Base-by-base conservation (phyloP, 2,329 filamentous ascomycete genomes). In the Cytospora chrysosperma region DNA sequence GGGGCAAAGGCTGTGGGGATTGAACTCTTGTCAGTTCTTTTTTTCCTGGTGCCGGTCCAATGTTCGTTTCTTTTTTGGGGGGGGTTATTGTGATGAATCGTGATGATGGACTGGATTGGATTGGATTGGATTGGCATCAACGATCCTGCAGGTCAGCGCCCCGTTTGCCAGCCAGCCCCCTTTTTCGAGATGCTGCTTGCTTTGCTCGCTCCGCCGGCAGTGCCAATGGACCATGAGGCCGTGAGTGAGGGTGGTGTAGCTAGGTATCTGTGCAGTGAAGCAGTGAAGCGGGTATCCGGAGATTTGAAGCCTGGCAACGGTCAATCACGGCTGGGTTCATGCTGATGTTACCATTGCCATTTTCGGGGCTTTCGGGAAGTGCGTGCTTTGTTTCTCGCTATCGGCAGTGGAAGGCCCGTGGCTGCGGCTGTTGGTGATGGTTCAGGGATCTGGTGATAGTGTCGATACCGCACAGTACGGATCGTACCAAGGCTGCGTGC, bases 301-400 rank as follows among this genome's bases (percentile, higher is more conserved):
- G 51, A 61, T 61, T 61, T 54, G 61, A 57, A 55, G 60, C 43
- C 55, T 19, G 34, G 47, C 40, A 47, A 2, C 40, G 2, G 19
- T 43, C 19, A n/a, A 43, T 43, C 17, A 43, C 7, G 17, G 37
- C 4, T 17, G 37, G 37, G 8, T 43, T n/a, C 17, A 7, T n/a
- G 4, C 37, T 7, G 15, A 34, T 52, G 37, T 55, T 55, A 49
- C 59, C 59, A 28, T 55, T n/a, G n/a, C n/a, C n/a, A n/a, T n/a
- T n/a, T n/a, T n/a, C n/a, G n/a, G n/a, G n/a, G n/a, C n/a, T 61
- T 55, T 49, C 59, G 59, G 54, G 59, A 61, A 54, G 51, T 43
- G 37, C 40, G 54, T 15, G 34, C 17, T 19, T 26, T 30, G 62
- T 64, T 24, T 5, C 15, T 34, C 24, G 12, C 54, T 64, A 62